phyloP scores from a whole-genome alignment of 345 rosid genomes.

The Sapria himalayana region DNA sequence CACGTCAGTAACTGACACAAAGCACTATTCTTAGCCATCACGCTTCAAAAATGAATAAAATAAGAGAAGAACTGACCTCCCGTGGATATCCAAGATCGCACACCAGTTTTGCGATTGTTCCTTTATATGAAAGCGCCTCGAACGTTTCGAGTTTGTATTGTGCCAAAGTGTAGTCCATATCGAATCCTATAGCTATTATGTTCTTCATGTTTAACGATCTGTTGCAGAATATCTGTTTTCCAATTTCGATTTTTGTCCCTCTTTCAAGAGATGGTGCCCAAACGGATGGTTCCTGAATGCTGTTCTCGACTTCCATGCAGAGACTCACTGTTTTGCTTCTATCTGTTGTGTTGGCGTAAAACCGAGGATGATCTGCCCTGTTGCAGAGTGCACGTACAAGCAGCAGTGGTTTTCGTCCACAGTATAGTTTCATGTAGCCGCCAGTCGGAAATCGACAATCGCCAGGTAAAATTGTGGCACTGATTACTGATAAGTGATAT shows the following conservation, averaged over 20 bases:
- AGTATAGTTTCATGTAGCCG: no score
- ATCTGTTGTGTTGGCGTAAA: no score
- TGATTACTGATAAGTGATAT: no score
- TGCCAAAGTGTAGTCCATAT: conserved; percentile 97
- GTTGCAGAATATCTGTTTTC: conserved; percentile 83
- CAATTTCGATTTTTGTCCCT: conserved; percentile 28
- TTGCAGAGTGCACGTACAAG: no score
- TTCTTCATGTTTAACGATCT: conserved; percentile 88
- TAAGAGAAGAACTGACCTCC: conserved; percentile 34
- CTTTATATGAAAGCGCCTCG: conserved; percentile 81
- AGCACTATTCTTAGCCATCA: conserved; percentile 6
- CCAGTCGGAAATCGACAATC: no score
- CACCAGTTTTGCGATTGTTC: conserved; percentile 75
- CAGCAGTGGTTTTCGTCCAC: no score
- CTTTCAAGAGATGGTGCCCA: conserved; percentile 69
- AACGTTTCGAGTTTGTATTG: conserved; percentile 92
- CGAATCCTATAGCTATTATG: conserved; percentile 82
- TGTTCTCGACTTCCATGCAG: no score
- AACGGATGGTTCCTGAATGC: conserved; percentile 23
- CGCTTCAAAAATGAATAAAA: not conserved
- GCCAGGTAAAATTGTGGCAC: no score
- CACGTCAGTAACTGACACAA: conserved; percentile 44
- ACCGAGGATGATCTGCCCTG: no score
- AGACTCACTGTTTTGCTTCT: no score
- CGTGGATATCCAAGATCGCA: conserved; percentile 70